Conservation (phyloP, 495 filamentous ascomycete genomes). For the Penicillium canescens region DNA sequence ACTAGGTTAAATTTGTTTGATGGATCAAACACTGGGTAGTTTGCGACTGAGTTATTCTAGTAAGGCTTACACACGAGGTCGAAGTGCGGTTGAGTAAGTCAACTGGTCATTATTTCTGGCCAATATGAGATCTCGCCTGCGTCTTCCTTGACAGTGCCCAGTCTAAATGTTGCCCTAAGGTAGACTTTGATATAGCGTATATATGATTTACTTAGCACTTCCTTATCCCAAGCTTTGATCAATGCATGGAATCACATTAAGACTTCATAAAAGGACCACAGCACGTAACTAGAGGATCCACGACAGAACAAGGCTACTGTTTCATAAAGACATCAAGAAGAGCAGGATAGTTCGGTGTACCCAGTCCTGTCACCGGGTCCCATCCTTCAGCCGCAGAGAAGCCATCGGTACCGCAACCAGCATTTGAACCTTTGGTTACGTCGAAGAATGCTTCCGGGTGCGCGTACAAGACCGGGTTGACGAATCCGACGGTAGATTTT, state of each 20-base stretch:
- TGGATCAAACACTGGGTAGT: too few relatives aligned
- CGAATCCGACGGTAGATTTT: constrained; percentile 58
- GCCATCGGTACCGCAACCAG: constrained; percentile 56
- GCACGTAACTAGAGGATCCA: too few relatives aligned
- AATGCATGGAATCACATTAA: too few relatives aligned
- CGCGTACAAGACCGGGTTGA: constrained; percentile 62
- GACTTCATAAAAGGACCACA: too few relatives aligned
- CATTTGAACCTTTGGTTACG: constrained; percentile 59
- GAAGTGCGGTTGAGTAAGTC: too few relatives aligned
- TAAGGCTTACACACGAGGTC: too few relatives aligned
- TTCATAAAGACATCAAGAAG: constrained; percentile 48
- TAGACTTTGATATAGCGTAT: neutral
- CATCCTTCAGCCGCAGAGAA: constrained; percentile 56
- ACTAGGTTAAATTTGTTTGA: too few relatives aligned
- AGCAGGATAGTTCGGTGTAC: constrained; percentile 55
- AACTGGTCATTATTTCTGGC: too few relatives aligned
- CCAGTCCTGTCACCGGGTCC: constrained; percentile 67
- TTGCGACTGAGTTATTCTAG: too few relatives aligned
- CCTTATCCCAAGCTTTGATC: too few relatives aligned
- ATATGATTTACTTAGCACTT: neutral
- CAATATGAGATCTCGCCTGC: too few relatives aligned
- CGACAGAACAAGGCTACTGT: neutral
- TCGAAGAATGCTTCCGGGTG: constrained; percentile 63
- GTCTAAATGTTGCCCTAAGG: neutral
- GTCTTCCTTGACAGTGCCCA: too few relatives aligned